These are phyloP conservation scores for Themeda triandra DNA, from an alignment of 176 grass and related monocot genomes.

Conservation along the genomic window DNA sequence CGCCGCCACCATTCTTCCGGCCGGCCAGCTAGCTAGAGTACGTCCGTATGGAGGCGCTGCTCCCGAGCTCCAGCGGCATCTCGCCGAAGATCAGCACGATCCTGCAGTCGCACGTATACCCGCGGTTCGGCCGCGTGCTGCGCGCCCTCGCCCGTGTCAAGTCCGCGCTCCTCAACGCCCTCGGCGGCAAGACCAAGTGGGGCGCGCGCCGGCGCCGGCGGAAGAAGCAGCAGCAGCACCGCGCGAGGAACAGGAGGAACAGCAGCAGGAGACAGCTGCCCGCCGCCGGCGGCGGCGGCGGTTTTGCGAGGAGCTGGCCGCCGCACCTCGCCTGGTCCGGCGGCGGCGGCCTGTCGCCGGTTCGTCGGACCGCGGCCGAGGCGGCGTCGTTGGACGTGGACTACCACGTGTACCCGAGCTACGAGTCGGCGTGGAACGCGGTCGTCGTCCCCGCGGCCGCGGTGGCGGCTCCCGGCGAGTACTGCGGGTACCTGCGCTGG, in stretches of 20 bases:
- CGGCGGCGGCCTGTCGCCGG: background rate
- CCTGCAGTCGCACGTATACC: constrained; percentile 56
- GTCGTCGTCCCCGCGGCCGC: constrained; percentile 10
- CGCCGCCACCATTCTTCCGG: too few relatives aligned
- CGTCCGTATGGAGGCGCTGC: constrained; percentile 37
- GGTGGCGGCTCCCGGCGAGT: constrained; percentile 6
- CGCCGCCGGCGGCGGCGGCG: background rate
- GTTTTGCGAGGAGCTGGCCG: background rate
- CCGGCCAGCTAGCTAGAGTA: too few relatives aligned
- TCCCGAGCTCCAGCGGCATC: constrained; percentile 33
- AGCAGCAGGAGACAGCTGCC: background rate
- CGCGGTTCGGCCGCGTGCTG: constrained; percentile 42
- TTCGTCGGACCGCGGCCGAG: background rate
- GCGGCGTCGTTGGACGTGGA: background rate
- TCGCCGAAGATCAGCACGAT: constrained; percentile 44
- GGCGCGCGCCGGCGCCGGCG: background rate
- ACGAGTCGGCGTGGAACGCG: constrained; percentile 27
- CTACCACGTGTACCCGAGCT: background rate
- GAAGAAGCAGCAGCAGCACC: background rate
- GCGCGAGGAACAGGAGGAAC: constrained; percentile 18
- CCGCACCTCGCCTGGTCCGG: constrained; percentile 25
- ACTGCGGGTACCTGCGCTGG: constrained; percentile 52
- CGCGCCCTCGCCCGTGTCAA: constrained; percentile 49
- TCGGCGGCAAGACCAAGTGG: constrained; percentile 35
- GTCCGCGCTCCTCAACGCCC: constrained; percentile 41